These are phyloP conservation scores for Colletotrichum sublineola DNA, from an alignment of 2,329 filamentous ascomycete genomes.

Conservation along the genomic window DNA sequence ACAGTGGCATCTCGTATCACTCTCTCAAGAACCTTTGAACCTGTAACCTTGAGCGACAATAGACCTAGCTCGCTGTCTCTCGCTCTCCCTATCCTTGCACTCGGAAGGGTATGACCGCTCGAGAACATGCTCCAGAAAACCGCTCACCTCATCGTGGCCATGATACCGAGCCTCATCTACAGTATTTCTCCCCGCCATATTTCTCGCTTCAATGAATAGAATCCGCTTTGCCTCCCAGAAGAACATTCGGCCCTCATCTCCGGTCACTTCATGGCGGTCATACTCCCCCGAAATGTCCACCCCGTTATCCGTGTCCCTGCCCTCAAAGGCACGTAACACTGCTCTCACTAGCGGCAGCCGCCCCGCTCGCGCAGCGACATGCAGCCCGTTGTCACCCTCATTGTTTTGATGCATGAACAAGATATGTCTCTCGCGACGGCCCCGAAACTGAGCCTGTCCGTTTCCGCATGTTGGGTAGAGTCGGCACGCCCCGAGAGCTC, in stretches of 20 bases:
- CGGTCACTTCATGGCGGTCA: neutral
- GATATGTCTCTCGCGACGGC: neutral
- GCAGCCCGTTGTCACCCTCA: neutral
- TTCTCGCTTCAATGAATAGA: neutral
- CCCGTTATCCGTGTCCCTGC: neutral
- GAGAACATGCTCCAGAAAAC: neutral
- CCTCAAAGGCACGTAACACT: neutral
- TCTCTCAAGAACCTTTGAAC: too few relatives aligned
- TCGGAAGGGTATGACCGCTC: neutral
- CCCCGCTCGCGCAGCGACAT: neutral
- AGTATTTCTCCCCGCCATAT: neutral
- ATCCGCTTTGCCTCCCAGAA: neutral
- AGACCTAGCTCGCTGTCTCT: neutral
- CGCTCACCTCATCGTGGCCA: neutral
- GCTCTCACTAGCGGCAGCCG: neutral
- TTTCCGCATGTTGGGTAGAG: neutral
- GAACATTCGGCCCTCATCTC: neutral
- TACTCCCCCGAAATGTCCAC: neutral
- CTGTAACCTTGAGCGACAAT: too few relatives aligned
- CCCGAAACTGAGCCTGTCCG: neutral
- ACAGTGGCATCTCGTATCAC: too few relatives aligned
- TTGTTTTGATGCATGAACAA: neutral
- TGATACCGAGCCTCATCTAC: neutral
- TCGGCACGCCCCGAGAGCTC: constrained; percentile 1
- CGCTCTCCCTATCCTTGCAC: neutral